These are phyloP conservation scores for Fomitopsis serialis DNA, from an alignment of 768 basidiomycete genomes.

Conservation along the genomic window DNA sequence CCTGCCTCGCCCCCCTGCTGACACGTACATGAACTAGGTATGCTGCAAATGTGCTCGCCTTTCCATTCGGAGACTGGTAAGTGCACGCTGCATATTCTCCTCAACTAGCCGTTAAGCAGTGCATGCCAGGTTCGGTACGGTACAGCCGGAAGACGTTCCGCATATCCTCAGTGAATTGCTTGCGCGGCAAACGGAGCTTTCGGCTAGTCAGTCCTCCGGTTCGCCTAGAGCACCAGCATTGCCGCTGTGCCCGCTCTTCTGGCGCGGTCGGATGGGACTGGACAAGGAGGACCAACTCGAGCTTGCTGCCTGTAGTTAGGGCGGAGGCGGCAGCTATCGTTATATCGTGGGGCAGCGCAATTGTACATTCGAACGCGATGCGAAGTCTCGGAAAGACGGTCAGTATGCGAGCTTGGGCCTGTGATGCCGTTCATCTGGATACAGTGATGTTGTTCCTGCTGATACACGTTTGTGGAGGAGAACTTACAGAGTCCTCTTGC, in stretches of 20 bases:
- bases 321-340: no score
- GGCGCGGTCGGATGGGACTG: slow-evolving; percentile 72
- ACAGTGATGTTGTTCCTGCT: no score
- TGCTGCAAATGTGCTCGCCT: slow-evolving; percentile 65
- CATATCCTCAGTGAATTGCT: slow-evolving; percentile 43
- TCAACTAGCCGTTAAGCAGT: no score
- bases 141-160: slow-evolving; percentile 51
- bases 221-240: slow-evolving; percentile 11
- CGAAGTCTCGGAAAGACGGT: no score
- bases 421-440: no score
- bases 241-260: slow-evolving; percentile 44
- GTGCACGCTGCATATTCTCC: slow-evolving; percentile 15
- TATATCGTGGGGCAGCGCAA: no score
- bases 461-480: no score
- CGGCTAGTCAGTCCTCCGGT: neutral
- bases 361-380: no score
- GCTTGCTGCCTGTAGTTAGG: slow-evolving; percentile 16
- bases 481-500: no score
- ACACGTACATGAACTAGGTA: slow-evolving; percentile 33
- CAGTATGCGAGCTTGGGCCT: no score
- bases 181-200: slow-evolving; percentile 15
- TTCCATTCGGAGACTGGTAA: slow-evolving; percentile 72
- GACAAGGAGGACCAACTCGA: slow-evolving; percentile 50
- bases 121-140: slow-evolving; percentile 50
- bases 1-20: neutral